Percentiles rank a stretch among this genome's conserved stretches.
Evolutionary conservation across 2,329 filamentous ascomycete genomes (phyloP).

Genomic region (Pyrenophora teres): DNA sequence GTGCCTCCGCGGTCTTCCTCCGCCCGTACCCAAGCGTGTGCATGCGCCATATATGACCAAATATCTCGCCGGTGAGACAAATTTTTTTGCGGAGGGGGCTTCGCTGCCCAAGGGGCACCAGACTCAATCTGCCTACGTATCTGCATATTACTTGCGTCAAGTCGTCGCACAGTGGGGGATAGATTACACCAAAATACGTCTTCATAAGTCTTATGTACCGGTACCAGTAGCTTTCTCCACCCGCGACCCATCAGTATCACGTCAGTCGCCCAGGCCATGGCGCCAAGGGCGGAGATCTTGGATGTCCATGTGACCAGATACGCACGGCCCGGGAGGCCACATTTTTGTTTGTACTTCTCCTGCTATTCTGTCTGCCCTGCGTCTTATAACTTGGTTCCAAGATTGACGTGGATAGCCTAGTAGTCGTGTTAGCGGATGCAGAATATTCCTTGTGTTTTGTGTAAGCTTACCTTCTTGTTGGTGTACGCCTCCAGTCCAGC

Average conservation of each 20-base stretch:
- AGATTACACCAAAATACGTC: constrained; percentile 11
- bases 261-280: constrained; percentile 34
- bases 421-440: constrained; percentile 19
- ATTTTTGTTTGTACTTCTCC: background rate
- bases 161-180: background rate
- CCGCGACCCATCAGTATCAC: background rate
- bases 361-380: background rate
- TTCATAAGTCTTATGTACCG: background rate
- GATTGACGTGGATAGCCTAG: constrained; percentile 54
- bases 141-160: constrained; percentile 4
- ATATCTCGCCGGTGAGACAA: constrained; percentile 1
- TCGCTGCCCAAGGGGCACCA: constrained; percentile 7
- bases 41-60: constrained; percentile 1
- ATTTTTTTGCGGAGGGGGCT: background rate
- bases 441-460: background rate
- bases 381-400: constrained; percentile 50
- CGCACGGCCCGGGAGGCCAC: background rate
- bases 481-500: constrained; percentile 66
- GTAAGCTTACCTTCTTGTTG: constrained; percentile 56
- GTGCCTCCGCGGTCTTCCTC: background rate
- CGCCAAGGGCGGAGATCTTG: constrained; percentile 40
- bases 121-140: background rate
- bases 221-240: background rate
- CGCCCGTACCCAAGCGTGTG: background rate
- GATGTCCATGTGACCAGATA: constrained; percentile 18